These are phyloP conservation scores for Urochloa ruziziensis DNA, from an alignment of 176 grass and related monocot species.

Conservation along the genomic window DNA sequence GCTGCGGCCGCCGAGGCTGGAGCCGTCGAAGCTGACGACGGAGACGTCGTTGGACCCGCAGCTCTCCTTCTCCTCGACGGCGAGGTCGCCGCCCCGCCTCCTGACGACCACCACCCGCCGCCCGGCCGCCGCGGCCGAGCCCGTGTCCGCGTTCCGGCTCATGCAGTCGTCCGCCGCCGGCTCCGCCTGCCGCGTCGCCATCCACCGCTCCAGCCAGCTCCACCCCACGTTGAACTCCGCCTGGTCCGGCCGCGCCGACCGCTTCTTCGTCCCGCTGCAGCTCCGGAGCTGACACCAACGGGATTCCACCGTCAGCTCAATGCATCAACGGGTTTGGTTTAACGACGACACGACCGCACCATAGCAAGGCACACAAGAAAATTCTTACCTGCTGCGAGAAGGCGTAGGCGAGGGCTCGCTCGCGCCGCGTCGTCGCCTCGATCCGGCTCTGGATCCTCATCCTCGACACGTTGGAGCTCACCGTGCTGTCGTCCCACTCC, in stretches of 20 bases:
- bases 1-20: constrained; percentile 38
- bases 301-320: neutral
- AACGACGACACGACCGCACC: neutral
- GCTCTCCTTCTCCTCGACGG: constrained; percentile 85
- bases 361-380: neutral
- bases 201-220: constrained; percentile 99
- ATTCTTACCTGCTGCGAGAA: constrained; percentile 79
- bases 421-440: constrained; percentile 83
- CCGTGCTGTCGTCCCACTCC: constrained; percentile 98
- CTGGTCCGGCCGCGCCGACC: constrained; percentile 44
- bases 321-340: neutral
- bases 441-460: constrained; percentile 78
- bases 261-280: constrained; percentile 46
- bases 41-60: constrained; percentile 95
- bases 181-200: constrained; percentile 72
- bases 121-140: constrained; percentile 20
- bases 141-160: constrained; percentile 52
- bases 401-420: constrained; percentile 90
- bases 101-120: constrained; percentile 55
- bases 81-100: constrained; percentile 47
- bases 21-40: constrained; percentile 74
- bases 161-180: constrained; percentile 51
- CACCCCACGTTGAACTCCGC: constrained; percentile 74
- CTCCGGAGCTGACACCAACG: constrained; percentile 59
- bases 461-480: constrained; percentile 77